These are phyloP conservation scores for Suhomyces chickasaworum DNA, from an alignment of 1,139 yeast species.

Conservation along the genomic window DNA sequence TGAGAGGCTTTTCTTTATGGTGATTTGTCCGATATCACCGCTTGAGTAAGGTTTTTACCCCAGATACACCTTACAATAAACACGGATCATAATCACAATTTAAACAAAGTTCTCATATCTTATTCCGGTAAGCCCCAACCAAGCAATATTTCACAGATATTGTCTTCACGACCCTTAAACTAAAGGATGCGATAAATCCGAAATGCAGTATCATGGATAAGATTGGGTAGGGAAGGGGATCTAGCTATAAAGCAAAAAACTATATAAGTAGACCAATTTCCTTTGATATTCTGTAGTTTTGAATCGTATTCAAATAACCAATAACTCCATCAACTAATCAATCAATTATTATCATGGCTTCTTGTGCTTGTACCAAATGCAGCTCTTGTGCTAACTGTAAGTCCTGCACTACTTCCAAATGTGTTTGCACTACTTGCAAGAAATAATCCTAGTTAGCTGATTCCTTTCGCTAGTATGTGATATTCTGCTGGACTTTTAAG, in stretches of 20 bases:
- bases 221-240: neutral
- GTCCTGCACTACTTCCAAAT: constrained; percentile 14
- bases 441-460: constrained; percentile 6
- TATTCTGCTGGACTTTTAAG: neutral
- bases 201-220: neutral
- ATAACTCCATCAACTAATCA: neutral
- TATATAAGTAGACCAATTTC: neutral
- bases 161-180: neutral
- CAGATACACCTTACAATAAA: neutral
- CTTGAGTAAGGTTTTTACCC: neutral
- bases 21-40: neutral
- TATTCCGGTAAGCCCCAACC: neutral
- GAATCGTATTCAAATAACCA: neutral
- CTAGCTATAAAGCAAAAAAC: neutral
- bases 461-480: neutral
- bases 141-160: neutral
- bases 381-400: constrained; percentile 18
- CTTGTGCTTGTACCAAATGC: constrained; percentile 16
- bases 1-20: neutral
- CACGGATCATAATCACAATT: neutral
- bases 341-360: constrained; percentile 14
- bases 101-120: neutral
- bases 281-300: neutral
- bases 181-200: neutral
- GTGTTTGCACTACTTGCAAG: constrained; percentile 18